A percentile compares a stretch with the other conserved stretches of the same genome.
Conservation (phyloP, 1,284 basidiomycete species). For the Rhodotorula sp. region DNA sequence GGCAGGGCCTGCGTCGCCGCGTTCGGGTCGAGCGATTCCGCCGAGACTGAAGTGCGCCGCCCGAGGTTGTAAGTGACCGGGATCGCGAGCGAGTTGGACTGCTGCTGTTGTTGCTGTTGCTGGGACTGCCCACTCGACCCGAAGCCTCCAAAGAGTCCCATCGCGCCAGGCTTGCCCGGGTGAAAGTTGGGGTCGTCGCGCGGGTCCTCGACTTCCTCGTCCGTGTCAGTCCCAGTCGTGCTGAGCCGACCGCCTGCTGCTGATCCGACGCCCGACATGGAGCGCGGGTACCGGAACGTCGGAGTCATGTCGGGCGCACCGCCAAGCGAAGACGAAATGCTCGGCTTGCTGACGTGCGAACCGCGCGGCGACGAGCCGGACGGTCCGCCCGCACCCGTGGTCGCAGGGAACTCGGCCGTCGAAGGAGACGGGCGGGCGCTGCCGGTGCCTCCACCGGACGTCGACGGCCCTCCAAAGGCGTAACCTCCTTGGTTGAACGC, state of each 20-base stretch:
- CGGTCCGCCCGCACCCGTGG: not conserved
- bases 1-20: slow-evolving; percentile 53
- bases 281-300: not conserved
- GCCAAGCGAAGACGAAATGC: not conserved
- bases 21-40: slow-evolving; percentile 85
- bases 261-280: not conserved
- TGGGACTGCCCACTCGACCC: not conserved
- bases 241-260: not conserved
- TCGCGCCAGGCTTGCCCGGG: slow-evolving; percentile 8
- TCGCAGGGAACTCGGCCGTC: slow-evolving; percentile 50
- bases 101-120: too few species aligned
- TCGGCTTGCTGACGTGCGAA: slow-evolving; percentile 4
- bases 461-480: slow-evolving; percentile 37
- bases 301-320: not conserved
- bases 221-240: slow-evolving; percentile 2
- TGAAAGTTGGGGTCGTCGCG: slow-evolving; percentile 40
- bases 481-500: slow-evolving; percentile 47
- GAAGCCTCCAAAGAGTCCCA: slow-evolving; percentile 7
- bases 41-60: slow-evolving; percentile 89
- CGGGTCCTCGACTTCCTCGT: slow-evolving; percentile 40
- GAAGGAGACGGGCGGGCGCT: slow-evolving; percentile 48
- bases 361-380: slow-evolving; percentile 10
- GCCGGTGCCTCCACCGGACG: slow-evolving; percentile 12
- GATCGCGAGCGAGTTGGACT: slow-evolving; percentile 12
- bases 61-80: slow-evolving; percentile 56